Percentiles rank a stretch among this genome's conserved stretches.
Conservation (phyloP, 2,329 filamentous ascomycete species). For the Cadophora malorum region DNA sequence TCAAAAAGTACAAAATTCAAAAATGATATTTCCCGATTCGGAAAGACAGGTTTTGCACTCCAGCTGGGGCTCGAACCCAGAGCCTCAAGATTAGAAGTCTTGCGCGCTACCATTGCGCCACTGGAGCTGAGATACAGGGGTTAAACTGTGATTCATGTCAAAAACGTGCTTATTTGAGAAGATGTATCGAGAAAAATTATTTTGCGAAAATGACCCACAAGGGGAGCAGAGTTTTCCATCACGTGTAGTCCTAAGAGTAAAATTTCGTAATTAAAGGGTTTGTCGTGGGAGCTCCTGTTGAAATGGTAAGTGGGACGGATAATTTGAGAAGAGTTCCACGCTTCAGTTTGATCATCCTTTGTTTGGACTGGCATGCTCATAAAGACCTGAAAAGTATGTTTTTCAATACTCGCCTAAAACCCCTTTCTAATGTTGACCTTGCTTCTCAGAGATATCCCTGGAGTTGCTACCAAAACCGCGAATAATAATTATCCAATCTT, state of each 20-base stretch:
- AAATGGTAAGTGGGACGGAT: too few relatives aligned
- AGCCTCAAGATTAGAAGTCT: conserved; percentile 27
- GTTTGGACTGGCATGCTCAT: too few relatives aligned
- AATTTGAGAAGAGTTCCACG: too few relatives aligned
- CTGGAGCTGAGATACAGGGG: background rate
- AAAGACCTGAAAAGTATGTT: too few relatives aligned
- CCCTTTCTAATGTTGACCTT: too few relatives aligned
- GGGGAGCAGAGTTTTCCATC: background rate
- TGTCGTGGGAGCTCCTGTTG: too few relatives aligned
- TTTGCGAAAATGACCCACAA: background rate
- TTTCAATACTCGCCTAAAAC: too few relatives aligned
- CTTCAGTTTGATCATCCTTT: too few relatives aligned
- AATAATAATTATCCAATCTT: too few relatives aligned
- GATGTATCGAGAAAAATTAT: background rate
- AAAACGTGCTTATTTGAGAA: background rate
- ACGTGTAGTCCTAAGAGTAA: background rate
- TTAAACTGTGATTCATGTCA: background rate
- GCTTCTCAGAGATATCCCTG: too few relatives aligned
- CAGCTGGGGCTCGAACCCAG: conserved; percentile 22
- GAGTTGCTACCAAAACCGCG: too few relatives aligned
- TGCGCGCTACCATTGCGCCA: conserved; percentile 26
- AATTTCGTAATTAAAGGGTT: too few relatives aligned
- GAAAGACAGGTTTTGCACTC: background rate
- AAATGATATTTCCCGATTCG: background rate
- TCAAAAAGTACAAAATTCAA: background rate